Conservation (phyloP, 1,139 yeast genomes). For the Eremothecium coryli region DNA sequence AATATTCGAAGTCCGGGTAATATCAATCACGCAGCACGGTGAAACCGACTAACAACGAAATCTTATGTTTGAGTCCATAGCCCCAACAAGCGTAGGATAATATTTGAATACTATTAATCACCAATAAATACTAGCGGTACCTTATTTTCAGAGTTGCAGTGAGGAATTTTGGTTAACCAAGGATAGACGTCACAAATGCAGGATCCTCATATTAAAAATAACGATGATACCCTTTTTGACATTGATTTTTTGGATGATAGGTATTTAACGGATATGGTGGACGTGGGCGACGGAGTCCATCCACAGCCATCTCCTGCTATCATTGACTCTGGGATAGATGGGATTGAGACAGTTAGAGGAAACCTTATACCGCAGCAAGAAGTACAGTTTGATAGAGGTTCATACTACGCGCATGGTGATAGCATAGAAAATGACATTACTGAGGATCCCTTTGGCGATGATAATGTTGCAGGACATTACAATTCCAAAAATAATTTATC, state of each 20-base stretch:
- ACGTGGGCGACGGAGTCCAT: neutral
- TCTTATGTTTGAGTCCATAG: no score
- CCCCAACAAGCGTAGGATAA: no score
- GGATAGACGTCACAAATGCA: no score
- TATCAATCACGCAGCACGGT: no score
- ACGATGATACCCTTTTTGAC: constrained; percentile 26
- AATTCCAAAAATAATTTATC: neutral
- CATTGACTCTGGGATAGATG: constrained; percentile 11
- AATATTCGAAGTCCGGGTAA: no score
- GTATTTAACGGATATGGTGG: constrained; percentile 4
- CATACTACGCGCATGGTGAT: constrained; percentile 9
- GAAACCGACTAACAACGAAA: no score
- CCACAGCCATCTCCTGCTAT: constrained; percentile 7
- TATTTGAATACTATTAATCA: no score
- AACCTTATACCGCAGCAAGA: constrained; percentile 29
- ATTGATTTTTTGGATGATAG: constrained; percentile 22
- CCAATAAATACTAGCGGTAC: no score
- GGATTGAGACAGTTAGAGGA: constrained; percentile 15
- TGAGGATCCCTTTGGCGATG: constrained; percentile 30
- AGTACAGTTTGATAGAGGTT: constrained; percentile 24
- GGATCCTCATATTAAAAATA: constrained; percentile 3
- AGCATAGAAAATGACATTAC: constrained; percentile 25
- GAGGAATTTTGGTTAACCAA: no score
- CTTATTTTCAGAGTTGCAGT: no score
- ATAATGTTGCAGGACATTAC: constrained; percentile 12